Conservation (phyloP, 1,284 basidiomycete species). For the Pseudozyma sp. region DNA sequence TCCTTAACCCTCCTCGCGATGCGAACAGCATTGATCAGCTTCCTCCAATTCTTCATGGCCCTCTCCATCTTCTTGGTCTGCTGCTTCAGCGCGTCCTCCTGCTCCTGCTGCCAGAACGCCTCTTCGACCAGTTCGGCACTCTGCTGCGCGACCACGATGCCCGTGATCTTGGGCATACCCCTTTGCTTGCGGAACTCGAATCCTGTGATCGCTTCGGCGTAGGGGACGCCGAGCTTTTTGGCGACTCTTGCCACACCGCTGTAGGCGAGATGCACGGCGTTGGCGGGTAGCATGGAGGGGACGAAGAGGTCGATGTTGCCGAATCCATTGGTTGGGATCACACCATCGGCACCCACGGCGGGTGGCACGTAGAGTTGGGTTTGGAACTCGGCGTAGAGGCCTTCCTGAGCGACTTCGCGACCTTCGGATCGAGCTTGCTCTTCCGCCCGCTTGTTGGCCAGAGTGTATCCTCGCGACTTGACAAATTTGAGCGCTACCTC, state of each 20-base stretch:
- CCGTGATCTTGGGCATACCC: slow-evolving; percentile 85
- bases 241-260: slow-evolving; percentile 79
- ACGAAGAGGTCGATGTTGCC: slow-evolving; percentile 98
- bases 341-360: slow-evolving; percentile 83
- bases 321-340: slow-evolving; percentile 92
- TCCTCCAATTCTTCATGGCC: slow-evolving; percentile 86
- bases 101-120: slow-evolving; percentile 86
- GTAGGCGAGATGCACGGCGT: slow-evolving; percentile 85
- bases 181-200: slow-evolving; percentile 95
- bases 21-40: slow-evolving; percentile 86
- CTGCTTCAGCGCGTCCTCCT: slow-evolving; percentile 78
- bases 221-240: slow-evolving; percentile 84
- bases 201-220: slow-evolving; percentile 91
- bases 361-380: slow-evolving; percentile 83
- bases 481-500: slow-evolving; percentile 89
- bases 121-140: slow-evolving; percentile 82
- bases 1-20: slow-evolving; percentile 84
- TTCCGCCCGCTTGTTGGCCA: slow-evolving; percentile 83
- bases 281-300: slow-evolving; percentile 90
- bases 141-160: slow-evolving; percentile 86
- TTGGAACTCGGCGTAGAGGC: slow-evolving; percentile 85
- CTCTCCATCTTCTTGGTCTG: slow-evolving; percentile 81
- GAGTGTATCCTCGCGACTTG: slow-evolving; percentile 85
- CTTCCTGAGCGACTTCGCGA: slow-evolving; percentile 72
- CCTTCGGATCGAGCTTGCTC: slow-evolving; percentile 75